Base-by-base conservation (phyloP, 306 rosid genomes). In the Dryas octopetala region DNA sequence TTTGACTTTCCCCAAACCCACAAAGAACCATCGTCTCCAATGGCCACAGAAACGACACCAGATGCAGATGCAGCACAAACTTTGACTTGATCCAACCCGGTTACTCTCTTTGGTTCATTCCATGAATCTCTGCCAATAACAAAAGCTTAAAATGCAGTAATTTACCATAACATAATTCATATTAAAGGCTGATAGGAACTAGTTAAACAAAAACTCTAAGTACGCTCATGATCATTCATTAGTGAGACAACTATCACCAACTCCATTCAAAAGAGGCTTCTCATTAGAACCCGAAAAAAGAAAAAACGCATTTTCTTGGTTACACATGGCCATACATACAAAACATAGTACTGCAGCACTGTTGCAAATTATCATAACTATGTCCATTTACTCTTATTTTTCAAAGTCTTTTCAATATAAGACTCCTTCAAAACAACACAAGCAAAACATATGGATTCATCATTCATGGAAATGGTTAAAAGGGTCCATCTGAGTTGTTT, bases 1-100 rank as follows among this genome's bases (percentile, higher is more conserved):
- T 85, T 90, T 1, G 96, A 95, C 83, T 76, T 91, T 15, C 98
- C 98, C 97, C 97, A 94, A 9, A 89, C 88, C 93, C 95, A 95
- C 68, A 95, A 52, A 71, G 95, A 88, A 38, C 97, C 96, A 66
- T 90, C 96, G 16, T 91, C 95, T 32, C 91, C 96, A 86, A 95
- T 10, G 2, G 92, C 97, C 15, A 89, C 87, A 52, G 97, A 90
- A 76, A 90, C 87, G 40, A 90, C 96, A 7, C 96, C 98, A 0
- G 98, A 91, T 1, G 96, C 98, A 90, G 80, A 95, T 68, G 93
- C 89, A 54, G 82, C 84, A 74, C 73, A 66, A 7, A 94, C 91
- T 9, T 85, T 82, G 13, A 95, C 89, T 70, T 66, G 61, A 48
- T 89, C 91, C 55, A 95, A 52, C 12, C 92, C 96, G 38, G 65